Conservation (phyloP, 345 rosid species). For the Sisymbrium altissimum region DNA sequence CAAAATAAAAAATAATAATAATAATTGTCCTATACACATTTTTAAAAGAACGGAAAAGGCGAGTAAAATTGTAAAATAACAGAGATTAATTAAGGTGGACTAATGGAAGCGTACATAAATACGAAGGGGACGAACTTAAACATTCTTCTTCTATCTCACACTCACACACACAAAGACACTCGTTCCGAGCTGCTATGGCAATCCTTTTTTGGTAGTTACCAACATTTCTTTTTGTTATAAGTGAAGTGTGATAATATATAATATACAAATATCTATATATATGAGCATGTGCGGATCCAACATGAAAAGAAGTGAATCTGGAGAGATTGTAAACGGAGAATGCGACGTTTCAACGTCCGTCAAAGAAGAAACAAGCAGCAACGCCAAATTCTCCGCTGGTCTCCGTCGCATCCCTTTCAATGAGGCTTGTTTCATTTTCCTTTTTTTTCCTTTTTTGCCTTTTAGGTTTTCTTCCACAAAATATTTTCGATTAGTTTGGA, state of each 20-base stretch:
- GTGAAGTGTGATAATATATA: slow-evolving; percentile 12
- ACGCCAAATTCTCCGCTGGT: slow-evolving; percentile 17
- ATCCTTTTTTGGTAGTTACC: slow-evolving; percentile 2
- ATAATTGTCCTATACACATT: neutral
- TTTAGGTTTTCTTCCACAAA: neutral
- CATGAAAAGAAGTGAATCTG: slow-evolving; percentile 25
- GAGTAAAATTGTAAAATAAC: slow-evolving; percentile 4
- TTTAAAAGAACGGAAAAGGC: neutral
- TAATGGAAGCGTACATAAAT: slow-evolving; percentile 23
- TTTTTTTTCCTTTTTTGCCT: too few relatives aligned
- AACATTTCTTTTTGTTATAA: slow-evolving; percentile 7
- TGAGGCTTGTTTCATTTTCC: slow-evolving; percentile 21
- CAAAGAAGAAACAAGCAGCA: slow-evolving; percentile 27
- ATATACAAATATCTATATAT: neutral
- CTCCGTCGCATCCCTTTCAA: slow-evolving; percentile 37
- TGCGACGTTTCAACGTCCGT: slow-evolving; percentile 26
- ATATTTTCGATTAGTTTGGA: neutral
- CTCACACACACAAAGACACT: neutral
- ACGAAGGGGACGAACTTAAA: slow-evolving; percentile 7
- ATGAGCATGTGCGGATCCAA: slow-evolving; percentile 28
- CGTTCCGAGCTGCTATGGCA: slow-evolving; percentile 14
- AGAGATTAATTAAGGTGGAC: slow-evolving; percentile 2
- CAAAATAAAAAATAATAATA: neutral
- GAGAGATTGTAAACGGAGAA: slow-evolving; percentile 31
- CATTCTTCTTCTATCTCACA: slow-evolving; percentile 29